Evolutionary conservation across 306 rosid genomes (phyloP), one percentile per base, ranked within the genome.

Genomic region (Clitoria ternatea): DNA sequence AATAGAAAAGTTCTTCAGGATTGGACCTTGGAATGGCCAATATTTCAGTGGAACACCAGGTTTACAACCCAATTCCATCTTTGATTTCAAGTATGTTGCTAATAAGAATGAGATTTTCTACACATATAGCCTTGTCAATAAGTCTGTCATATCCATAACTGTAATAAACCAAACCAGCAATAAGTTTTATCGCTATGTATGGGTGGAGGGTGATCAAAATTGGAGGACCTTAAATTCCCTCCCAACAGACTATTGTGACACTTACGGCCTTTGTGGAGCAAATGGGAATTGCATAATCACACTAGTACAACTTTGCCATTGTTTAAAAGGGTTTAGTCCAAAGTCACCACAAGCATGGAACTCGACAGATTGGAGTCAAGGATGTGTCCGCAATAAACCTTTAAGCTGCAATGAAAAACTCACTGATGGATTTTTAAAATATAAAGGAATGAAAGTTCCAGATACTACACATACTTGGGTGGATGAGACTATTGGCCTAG

Each of bases 381-480:
- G 91, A 20, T 86, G 91, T 29, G 72, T n/a, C 17, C 79, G 78
- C 4, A 30, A 11, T 0, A n/a, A 10, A 67, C 5, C 76, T 4
- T 62, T 76, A 54, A 74, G 36, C 42, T 84, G 91, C 77, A 32
- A 24, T 14, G 35, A 36, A 61, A n/a, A n/a, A 11, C 62, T 10
- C 30, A 22, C 8, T 0, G 56, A 73, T 70, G 77, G 61, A 30
- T 84, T 83, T 62, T 0, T 61, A 0, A 62, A 40, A 23, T 52
- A 44, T 50, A 19, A 0, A 0, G 76, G 61, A 5, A 2, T 88
- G 55, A 86, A 86, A 22, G 66, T 84, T 77, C 95, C 90, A 0
- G 95, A 86, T 26, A 82, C 94, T 3, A 75, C 69, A 2, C 54
- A 65, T 14, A 36, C 87, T 54, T 84, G 80, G 90, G 24, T 88